phyloP scores from a whole-genome alignment of 2,329 filamentous ascomycete genomes.

The Exophiala dermatitidis region DNA sequence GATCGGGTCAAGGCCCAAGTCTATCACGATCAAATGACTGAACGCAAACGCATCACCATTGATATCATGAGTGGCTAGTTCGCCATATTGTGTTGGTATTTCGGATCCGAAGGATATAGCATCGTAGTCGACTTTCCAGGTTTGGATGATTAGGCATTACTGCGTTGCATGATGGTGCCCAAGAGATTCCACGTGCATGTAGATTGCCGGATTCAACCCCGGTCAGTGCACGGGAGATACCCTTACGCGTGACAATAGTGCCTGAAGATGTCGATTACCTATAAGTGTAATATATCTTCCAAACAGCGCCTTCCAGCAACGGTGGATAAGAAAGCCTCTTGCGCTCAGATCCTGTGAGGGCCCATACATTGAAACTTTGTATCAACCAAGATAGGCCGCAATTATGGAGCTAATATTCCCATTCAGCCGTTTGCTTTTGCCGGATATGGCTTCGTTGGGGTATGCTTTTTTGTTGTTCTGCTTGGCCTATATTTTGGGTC shows the following conservation, averaged over 20 bases:
- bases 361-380: too few relatives aligned
- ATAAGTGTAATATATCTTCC: too few relatives aligned
- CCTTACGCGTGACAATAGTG: too few relatives aligned
- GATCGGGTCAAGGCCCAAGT: constrained; percentile 13
- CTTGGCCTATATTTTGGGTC: constrained; percentile 13
- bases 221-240: neutral
- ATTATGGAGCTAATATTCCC: constrained; percentile 2
- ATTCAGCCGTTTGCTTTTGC: neutral
- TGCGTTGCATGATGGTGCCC: neutral
- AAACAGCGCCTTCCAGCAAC: too few relatives aligned
- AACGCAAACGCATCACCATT: constrained; percentile 9
- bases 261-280: too few relatives aligned
- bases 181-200: neutral
- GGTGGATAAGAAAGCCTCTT: too few relatives aligned
- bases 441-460: constrained; percentile 5
- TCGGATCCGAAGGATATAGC: constrained; percentile 10
- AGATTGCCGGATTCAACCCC: neutral
- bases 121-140: neutral
- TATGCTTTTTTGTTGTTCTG: constrained; percentile 14
- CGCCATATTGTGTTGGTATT: neutral
- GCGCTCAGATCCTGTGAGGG: too few relatives aligned
- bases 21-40: neutral
- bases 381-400: neutral
- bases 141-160: neutral
- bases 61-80: constrained; percentile 10